Evolutionary conservation across 2,329 filamentous ascomycete species (phyloP).

Genomic region (Beauveria bassiana): DNA sequence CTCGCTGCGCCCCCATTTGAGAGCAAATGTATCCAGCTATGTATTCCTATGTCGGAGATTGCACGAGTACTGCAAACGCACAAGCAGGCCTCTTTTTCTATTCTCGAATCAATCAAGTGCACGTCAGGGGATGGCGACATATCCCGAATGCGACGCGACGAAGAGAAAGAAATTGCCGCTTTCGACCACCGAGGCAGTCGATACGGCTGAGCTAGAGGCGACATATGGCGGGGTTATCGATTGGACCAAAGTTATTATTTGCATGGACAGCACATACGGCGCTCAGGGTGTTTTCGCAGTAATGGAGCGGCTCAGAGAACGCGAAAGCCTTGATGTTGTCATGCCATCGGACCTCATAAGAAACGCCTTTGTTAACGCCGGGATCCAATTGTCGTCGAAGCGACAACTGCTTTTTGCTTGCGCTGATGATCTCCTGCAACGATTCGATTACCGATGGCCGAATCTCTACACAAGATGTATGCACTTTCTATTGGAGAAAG

Average conservation of each 20-base stretch:
- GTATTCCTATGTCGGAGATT: background rate
- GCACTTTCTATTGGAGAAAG: constrained; percentile 32
- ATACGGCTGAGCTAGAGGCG: background rate
- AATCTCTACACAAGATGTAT: constrained; percentile 41
- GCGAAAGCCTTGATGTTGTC: background rate
- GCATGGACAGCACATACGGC: background rate
- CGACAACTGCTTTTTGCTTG: constrained; percentile 21
- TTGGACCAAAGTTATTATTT: background rate
- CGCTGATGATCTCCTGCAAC: constrained; percentile 27
- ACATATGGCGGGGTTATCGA: background rate
- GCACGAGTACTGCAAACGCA: background rate
- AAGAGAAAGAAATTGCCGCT: background rate
- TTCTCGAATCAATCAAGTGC: background rate
- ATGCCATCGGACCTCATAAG: background rate
- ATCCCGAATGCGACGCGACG: background rate
- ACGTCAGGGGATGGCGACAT: background rate
- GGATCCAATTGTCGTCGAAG: constrained; percentile 19
- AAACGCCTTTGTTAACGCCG: constrained; percentile 13
- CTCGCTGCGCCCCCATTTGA: background rate
- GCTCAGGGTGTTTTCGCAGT: background rate
- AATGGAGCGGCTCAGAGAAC: background rate
- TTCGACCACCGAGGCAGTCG: background rate
- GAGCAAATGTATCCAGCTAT: too few species aligned
- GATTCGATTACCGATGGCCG: constrained; percentile 38
- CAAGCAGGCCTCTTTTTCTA: background rate